phyloP scores from a whole-genome alignment of 1,139 yeast genomes.

The Protomyces macrosporus region DNA sequence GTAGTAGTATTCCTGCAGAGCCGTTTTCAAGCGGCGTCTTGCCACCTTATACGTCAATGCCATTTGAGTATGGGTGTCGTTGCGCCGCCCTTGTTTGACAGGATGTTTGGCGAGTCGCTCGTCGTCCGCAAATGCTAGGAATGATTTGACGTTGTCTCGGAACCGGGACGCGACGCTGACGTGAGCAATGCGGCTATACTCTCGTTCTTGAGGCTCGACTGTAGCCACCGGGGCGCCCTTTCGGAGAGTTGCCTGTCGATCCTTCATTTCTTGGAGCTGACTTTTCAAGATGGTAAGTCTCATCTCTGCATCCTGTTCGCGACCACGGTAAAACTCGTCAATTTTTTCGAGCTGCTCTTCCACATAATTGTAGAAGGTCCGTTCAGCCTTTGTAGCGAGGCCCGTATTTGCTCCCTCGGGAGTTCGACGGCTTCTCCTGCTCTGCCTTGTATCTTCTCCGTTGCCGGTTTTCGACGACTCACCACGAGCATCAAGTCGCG shows the following conservation, averaged over 20 bases:
- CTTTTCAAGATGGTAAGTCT: slow-evolving; percentile 60
- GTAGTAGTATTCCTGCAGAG: slow-evolving; percentile 73
- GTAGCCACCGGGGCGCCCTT: slow-evolving; percentile 30
- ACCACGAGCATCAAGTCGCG: neutral
- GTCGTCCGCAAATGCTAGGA: slow-evolving; percentile 11
- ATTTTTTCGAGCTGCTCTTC: slow-evolving; percentile 56
- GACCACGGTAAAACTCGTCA: slow-evolving; percentile 54
- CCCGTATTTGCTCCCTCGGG: neutral
- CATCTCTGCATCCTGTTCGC: slow-evolving; percentile 57
- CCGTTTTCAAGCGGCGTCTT: slow-evolving; percentile 66
- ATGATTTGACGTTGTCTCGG: slow-evolving; percentile 1
- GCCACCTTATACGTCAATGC: slow-evolving; percentile 47
- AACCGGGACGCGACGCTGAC: neutral
- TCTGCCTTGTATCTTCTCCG: neutral
- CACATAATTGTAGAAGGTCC: slow-evolving; percentile 57
- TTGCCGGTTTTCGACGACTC: neutral
- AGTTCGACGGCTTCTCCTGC: neutral
- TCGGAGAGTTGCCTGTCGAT: slow-evolving; percentile 43
- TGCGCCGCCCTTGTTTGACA: slow-evolving; percentile 15
- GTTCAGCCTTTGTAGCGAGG: slow-evolving; percentile 32
- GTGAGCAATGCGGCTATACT: neutral
- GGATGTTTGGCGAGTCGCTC: slow-evolving; percentile 2
- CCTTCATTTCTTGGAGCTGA: slow-evolving; percentile 59
- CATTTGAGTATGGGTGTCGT: slow-evolving; percentile 25
- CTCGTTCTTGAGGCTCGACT: neutral